phyloP scores from a whole-genome alignment of 2,329 filamentous ascomycete genomes.

The Basipetospora chlamydospora region DNA sequence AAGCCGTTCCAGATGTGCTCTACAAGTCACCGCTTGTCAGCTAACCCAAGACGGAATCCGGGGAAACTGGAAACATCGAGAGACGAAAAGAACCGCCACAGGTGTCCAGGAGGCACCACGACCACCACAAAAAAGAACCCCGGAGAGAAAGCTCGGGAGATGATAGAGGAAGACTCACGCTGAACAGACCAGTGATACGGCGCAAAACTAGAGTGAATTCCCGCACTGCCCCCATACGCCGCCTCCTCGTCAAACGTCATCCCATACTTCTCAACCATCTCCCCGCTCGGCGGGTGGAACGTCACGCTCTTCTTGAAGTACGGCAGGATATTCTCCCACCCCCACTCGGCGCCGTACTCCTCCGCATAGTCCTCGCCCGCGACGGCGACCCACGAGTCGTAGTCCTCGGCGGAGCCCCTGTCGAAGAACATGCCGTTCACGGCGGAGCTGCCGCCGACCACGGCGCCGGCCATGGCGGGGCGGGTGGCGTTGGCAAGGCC shows the following conservation, averaged over 20 bases:
- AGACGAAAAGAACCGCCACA: no score
- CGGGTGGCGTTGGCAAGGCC: constrained; percentile 10
- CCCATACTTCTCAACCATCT: constrained; percentile 10
- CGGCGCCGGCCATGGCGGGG: constrained; percentile 5
- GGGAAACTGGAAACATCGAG: no score
- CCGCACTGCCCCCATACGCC: constrained; percentile 8
- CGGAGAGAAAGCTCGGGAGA: no score
- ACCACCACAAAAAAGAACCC: no score
- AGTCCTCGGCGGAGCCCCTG: constrained; percentile 8
- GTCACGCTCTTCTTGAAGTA: constrained; percentile 10
- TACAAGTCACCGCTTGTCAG: background rate
- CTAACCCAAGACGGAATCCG: no score
- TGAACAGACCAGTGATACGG: constrained; percentile 9
- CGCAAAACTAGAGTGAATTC: constrained; percentile 8
- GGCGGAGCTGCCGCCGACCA: constrained; percentile 9
- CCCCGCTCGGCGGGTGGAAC: constrained; percentile 9
- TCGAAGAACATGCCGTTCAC: constrained; percentile 10
- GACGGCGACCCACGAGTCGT: constrained; percentile 9
- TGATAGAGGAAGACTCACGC: background rate
- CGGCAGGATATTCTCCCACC: constrained; percentile 5
- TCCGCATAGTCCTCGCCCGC: constrained; percentile 6
- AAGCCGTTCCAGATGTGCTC: constrained; percentile 9
- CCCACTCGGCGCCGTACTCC: constrained; percentile 1
- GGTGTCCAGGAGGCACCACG: no score
- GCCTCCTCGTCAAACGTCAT: constrained; percentile 13